Evolutionary conservation across 2,329 filamentous ascomycete genomes (phyloP), one percentile per base, ranked within the genome.

Genomic region (Tothia fuscella): DNA sequence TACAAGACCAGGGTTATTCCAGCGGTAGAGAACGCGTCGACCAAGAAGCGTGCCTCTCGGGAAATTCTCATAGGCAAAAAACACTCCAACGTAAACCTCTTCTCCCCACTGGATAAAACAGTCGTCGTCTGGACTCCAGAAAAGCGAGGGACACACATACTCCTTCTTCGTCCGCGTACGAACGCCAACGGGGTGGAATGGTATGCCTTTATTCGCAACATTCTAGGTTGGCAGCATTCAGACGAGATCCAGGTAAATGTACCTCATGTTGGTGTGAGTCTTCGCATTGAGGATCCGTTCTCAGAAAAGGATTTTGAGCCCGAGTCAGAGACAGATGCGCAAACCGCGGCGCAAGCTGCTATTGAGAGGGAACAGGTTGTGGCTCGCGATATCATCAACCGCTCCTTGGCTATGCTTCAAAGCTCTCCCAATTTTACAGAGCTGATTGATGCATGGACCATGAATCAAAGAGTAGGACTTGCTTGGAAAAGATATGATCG

Each of bases 401-500:
- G 67, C 24, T 79, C 74, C 51, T 59, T 81, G n/a, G 63, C 68
- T 6, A 71, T 79, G 59, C 62, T 82, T 1, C 58, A 68, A 46
- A 61, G 69, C 19, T 64, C 68, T 25, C 60, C 67, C 0, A 74
- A 80, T 50, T 81, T 76, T 74, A 21, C 16, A 5, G 67, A 75
- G 36, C 66, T 81, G 2, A 52, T 80, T 10, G 64, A 71, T 26
- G 55, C 63, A n/a, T 81, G 78, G 78, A 63, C 67, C 3, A 66
- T 66, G 38, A 61, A 68, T 17, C 68, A 74, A 45, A 70, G 70
- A 20, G 74, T 81, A 53, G 78, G 78, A 3, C 64, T 82, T 36
- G 77, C 75, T 3, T 82, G 78, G 78, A 78, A 77, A 56, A 66
- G 78, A 34, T 82, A 81, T 51, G 78, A 82, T 51, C 67, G 78